phyloP scores from a whole-genome alignment of 208 protist species.

The Trichomonas tenax region DNA sequence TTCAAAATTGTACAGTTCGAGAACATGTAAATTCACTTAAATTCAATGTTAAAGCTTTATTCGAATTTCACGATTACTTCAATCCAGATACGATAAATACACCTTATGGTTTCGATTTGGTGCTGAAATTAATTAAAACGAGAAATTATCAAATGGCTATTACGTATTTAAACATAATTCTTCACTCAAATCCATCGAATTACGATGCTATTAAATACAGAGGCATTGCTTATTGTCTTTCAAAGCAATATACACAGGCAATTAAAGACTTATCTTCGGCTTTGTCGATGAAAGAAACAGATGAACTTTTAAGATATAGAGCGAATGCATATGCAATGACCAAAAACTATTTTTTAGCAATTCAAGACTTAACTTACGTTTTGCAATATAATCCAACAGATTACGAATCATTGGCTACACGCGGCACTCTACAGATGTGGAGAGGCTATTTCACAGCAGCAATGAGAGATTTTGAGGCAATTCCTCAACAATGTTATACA shows the following conservation, averaged over 20 bases:
- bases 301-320: background rate
- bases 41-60: background rate
- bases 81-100: background rate
- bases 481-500: background rate
- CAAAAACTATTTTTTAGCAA: background rate
- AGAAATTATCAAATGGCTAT: background rate
- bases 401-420: background rate
- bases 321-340: background rate
- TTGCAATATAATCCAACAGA: background rate
- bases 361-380: background rate
- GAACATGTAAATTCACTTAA: background rate
- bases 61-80: background rate
- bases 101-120: background rate
- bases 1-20: background rate
- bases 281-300: background rate
- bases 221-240: background rate
- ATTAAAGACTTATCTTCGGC: background rate
- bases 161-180: background rate
- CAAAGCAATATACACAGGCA: background rate
- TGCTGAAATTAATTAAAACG: background rate
- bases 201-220: background rate
- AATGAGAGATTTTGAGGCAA: background rate
- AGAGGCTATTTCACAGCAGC: background rate
- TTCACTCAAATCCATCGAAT: background rate
- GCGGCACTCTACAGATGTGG: background rate